Evolutionary conservation across 2,329 filamentous ascomycete genomes (phyloP), one percentile per base, ranked within the genome.

Genomic region (Phialophora tarda): DNA sequence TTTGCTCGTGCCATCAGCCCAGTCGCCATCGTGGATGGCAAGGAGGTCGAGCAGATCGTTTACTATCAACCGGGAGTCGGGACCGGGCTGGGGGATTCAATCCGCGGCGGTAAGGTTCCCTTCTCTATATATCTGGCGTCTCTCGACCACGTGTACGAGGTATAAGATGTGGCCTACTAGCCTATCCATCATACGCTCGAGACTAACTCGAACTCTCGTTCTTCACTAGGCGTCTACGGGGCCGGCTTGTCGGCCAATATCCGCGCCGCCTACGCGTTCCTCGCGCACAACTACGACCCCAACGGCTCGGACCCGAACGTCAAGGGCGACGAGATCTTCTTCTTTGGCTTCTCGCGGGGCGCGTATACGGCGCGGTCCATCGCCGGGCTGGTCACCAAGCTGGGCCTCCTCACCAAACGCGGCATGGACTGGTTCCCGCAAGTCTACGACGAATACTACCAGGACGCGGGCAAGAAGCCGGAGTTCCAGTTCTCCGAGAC

Each of bases 291-390:
- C 62, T 77, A 78, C 64, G 69, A 72, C 14, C 66, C 71, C 3
- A 60, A 68, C 24, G 57, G 78, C 0, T 23, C 48, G 24, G 48
- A 51, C 24, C 48, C 48, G 24, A 51, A 14, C 48, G 23, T 51
- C 21, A 51, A 51, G 4, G 83, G 83, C 62, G 84, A 83, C 61
- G 78, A 83, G 69, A 81, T 83, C 58, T 82, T 81, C 71, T 79
- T 83, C 65, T 80, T 82, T 62, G 82, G 82, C 28, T 83, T 83
- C 74, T 81, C 78, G 4, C 76, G 82, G 12, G 82, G 82, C 7
- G 82, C 82, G 2, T 83, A 77, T 67, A 82, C 79, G 0, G 81
- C 79, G 2, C 76, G 82, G 7, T 78, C 78, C 4, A 78, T 82
- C 10, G 82, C 80, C 4, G 82, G 81, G 0, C 69, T 83, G 12